Conservation (phyloP, 305 asterid genomes). For the Solanum chacoense region DNA sequence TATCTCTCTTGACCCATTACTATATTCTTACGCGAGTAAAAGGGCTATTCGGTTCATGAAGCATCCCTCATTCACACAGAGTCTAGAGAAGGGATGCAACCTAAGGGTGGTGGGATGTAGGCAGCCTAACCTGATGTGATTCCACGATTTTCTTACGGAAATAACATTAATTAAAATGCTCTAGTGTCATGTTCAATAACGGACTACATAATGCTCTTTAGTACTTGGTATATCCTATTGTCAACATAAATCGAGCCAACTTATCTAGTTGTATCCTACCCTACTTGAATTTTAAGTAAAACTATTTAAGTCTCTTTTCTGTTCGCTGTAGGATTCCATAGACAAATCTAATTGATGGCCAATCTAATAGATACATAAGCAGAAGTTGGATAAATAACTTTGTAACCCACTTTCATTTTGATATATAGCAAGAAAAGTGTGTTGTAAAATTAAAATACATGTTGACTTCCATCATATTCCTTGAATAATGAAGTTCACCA, state of each 20-base stretch:
- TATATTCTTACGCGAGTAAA: not conserved
- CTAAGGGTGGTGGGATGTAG: not conserved
- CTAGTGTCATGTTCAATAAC: not conserved
- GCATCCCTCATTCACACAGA: not conserved
- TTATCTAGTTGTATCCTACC: not conserved
- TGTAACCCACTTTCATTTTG: not conserved
- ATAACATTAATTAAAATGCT: not conserved
- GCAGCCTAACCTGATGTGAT: not conserved
- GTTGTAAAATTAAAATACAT: not conserved
- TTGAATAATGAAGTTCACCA: not conserved
- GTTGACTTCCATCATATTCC: not conserved
- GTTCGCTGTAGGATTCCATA: not conserved
- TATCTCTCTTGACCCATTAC: not conserved
- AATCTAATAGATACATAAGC: not conserved
- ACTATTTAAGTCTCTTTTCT: not conserved
- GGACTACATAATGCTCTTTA: not conserved
- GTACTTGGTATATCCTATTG: not conserved
- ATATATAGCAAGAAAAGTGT: not conserved
- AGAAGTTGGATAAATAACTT: not conserved
- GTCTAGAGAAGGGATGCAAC: not conserved
- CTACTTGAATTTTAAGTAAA: not conserved
- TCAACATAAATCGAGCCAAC: not conserved
- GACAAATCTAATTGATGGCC: not conserved
- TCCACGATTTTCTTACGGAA: not conserved
- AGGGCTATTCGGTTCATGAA: not conserved